Evolutionary conservation across 1,139 yeast species (phyloP).

Genomic region (Kodamaea ohmeri): DNA sequence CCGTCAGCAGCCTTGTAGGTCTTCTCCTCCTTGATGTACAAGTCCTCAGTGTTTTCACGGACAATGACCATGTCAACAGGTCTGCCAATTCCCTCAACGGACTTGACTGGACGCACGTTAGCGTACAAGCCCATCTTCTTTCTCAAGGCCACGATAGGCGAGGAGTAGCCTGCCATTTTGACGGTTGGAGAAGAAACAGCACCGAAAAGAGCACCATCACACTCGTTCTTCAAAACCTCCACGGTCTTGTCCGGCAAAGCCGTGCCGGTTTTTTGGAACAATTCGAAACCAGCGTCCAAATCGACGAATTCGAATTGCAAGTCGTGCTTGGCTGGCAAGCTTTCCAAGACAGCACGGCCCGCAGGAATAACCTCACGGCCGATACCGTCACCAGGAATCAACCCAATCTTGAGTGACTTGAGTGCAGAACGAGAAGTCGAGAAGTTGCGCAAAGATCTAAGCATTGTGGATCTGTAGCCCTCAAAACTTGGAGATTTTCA

Average conservation of each 20-base stretch:
- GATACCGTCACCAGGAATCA: constrained; percentile 98
- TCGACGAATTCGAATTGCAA: constrained; percentile 81
- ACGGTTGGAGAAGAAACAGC: constrained; percentile 94
- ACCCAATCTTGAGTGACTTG: constrained; percentile 46
- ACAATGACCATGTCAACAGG: constrained; percentile 97
- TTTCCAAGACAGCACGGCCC: constrained; percentile 81
- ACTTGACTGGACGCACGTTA: constrained; percentile 95
- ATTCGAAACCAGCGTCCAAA: constrained; percentile 91
- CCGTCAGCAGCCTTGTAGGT: constrained; percentile 63
- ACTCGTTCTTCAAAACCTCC: constrained; percentile 67
- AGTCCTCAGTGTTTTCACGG: constrained; percentile 96
- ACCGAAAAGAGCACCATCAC: constrained; percentile 97
- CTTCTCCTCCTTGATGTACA: constrained; percentile 90
- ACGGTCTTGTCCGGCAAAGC: constrained; percentile 95
- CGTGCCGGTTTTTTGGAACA: constrained; percentile 87
- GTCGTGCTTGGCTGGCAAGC: constrained; percentile 70
- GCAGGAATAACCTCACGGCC: constrained; percentile 98
- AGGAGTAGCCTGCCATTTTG: constrained; percentile 93
- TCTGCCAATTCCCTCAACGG: constrained; percentile 77
- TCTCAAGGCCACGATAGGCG: constrained; percentile 96
- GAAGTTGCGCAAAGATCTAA: constrained; percentile 34
- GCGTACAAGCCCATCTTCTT: constrained; percentile 93
- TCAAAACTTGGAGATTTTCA: neutral
- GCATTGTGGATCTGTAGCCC: constrained; percentile 1
- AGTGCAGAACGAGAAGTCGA: constrained; percentile 32